Evolutionary conservation across 257 asterid species (phyloP).

Genomic region (Thymus mandschuricus): DNA sequence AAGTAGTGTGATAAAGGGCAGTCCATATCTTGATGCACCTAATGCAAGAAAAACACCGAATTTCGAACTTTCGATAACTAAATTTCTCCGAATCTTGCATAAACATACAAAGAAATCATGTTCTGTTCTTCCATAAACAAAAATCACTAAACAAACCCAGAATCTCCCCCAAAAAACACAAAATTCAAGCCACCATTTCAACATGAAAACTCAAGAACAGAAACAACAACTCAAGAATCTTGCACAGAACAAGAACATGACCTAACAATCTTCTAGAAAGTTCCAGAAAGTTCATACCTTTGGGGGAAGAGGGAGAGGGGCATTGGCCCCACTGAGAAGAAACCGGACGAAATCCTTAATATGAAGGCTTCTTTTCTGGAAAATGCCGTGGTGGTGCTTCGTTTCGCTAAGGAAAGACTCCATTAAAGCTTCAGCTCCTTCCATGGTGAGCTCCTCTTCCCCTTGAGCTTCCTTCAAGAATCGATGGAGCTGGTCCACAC

Average conservation of each 20-base stretch:
- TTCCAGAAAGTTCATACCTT: slow-evolving; percentile 41
- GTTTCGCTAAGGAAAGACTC: slow-evolving; percentile 49
- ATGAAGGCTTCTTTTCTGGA: slow-evolving; percentile 51
- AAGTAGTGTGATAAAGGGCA: slow-evolving; percentile 77
- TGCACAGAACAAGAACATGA: neutral
- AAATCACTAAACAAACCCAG: neutral
- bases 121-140: neutral
- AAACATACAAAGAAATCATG: neutral
- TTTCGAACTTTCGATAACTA: no score
- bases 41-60: neutral
- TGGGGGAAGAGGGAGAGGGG: slow-evolving; percentile 55
- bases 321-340: slow-evolving; percentile 53
- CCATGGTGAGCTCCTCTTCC: slow-evolving; percentile 45
- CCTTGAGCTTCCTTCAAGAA: slow-evolving; percentile 74
- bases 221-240: neutral
- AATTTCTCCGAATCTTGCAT: neutral
- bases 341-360: slow-evolving; percentile 57
- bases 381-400: slow-evolving; percentile 52
- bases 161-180: neutral
- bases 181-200: no score
- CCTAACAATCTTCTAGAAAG: neutral
- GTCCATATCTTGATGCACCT: slow-evolving; percentile 75
- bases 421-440: slow-evolving; percentile 53
- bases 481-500: slow-evolving; percentile 46
- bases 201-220: neutral